Evolutionary conservation across 1,284 basidiomycete species (phyloP).

Genomic region (Malassezia japonica): DNA sequence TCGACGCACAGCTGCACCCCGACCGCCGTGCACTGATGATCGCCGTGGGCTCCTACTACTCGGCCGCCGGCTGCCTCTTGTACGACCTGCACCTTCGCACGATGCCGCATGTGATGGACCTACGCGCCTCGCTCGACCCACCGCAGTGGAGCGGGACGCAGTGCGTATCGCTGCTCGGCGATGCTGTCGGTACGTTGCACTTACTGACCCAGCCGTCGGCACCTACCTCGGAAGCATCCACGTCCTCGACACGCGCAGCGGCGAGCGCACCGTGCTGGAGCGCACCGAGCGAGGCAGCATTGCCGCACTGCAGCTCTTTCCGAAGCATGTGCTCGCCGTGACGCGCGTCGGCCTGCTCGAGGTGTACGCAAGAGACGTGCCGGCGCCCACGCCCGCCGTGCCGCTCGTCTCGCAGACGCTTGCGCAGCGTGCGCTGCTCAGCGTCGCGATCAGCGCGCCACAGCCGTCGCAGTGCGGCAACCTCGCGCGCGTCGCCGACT

Average conservation of each 20-base stretch:
- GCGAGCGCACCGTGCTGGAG: slow-evolving; percentile 12
- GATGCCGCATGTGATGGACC: slow-evolving; percentile 14
- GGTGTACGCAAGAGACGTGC: slow-evolving; percentile 5
- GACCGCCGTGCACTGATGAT: slow-evolving; percentile 3
- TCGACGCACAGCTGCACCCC: slow-evolving; percentile 18
- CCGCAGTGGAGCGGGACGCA: slow-evolving; percentile 23
- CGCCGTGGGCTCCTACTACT: slow-evolving; percentile 22
- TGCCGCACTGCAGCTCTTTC: slow-evolving; percentile 14
- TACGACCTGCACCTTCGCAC: slow-evolving; percentile 16
- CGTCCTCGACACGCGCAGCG: slow-evolving; percentile 16
- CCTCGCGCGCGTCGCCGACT: background rate
- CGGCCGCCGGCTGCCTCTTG: slow-evolving; percentile 14
- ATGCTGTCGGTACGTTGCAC: slow-evolving; percentile 9
- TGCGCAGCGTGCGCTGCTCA: slow-evolving; percentile 14
- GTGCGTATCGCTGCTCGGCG: slow-evolving; percentile 15
- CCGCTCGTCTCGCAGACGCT: background rate
- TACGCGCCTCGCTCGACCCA: slow-evolving; percentile 14
- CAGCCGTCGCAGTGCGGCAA: background rate
- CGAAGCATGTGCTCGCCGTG: slow-evolving; percentile 8
- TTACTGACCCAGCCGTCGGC: slow-evolving; percentile 15
- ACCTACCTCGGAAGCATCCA: slow-evolving; percentile 17
- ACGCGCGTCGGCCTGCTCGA: slow-evolving; percentile 12
- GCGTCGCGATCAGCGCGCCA: slow-evolving; percentile 9
- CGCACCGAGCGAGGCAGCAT: slow-evolving; percentile 12
- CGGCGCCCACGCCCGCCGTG: background rate